These are phyloP conservation scores for Hygrophila difformis DNA, from an alignment of 257 asterid species.

Conservation along the genomic window DNA sequence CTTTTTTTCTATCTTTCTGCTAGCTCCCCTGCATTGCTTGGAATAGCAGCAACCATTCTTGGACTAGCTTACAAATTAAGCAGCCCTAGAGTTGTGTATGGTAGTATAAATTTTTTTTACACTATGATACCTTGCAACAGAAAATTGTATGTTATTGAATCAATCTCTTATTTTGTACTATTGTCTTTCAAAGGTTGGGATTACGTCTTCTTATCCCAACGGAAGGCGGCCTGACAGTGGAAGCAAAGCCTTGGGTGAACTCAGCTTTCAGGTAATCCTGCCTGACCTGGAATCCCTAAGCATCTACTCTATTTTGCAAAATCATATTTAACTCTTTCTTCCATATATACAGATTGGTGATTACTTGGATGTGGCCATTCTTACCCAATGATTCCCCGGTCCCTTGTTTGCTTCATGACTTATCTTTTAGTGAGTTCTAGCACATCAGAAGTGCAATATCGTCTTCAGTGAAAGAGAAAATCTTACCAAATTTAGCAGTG, in stretches of 20 bases:
- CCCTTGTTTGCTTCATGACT: not conserved
- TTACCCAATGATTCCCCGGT: slow-evolving; percentile 29
- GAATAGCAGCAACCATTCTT: not conserved
- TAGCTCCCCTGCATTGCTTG: slow-evolving; percentile 1
- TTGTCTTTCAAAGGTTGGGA: slow-evolving; percentile 54
- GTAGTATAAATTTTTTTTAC: not conserved
- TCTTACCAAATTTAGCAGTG: not conserved
- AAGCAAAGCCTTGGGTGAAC: slow-evolving; percentile 68
- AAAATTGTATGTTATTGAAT: no score
- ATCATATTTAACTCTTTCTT: slow-evolving; percentile 11
- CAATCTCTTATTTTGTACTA: no score
- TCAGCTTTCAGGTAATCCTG: slow-evolving; percentile 64
- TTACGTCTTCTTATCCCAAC: slow-evolving; percentile 62
- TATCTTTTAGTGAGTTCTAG: slow-evolving; percentile 4
- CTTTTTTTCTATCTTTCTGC: not conserved
- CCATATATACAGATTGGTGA: slow-evolving; percentile 72
- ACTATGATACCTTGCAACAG: not conserved
- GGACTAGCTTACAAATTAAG: not conserved
- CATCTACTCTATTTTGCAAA: not conserved
- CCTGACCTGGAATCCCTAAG: not conserved
- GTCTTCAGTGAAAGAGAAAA: not conserved
- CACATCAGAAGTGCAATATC: not conserved
- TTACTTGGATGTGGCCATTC: slow-evolving; percentile 83
- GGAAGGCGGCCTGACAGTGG: slow-evolving; percentile 78
- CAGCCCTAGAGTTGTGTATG: not conserved